These are phyloP conservation scores for Gremmenia infestans DNA, from an alignment of 2,329 filamentous ascomycete species.

Conservation along the genomic window DNA sequence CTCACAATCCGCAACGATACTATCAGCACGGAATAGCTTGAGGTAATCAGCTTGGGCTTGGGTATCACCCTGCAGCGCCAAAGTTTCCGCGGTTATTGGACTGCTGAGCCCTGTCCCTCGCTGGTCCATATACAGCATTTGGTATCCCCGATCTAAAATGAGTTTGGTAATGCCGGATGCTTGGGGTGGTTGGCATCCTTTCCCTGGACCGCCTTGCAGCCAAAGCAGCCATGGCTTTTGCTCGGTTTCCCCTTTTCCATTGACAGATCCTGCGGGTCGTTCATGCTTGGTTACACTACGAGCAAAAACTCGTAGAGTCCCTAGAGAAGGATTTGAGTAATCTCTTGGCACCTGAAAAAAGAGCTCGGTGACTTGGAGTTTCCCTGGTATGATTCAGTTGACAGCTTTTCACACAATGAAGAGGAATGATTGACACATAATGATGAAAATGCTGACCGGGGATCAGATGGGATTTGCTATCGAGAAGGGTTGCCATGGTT, in stretches of 20 bases:
- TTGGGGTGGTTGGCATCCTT: slow-evolving; percentile 70
- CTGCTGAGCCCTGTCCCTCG: slow-evolving; percentile 83
- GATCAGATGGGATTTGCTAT: slow-evolving; percentile 39
- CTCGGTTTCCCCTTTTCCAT: slow-evolving; percentile 33
- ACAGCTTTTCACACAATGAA: not conserved
- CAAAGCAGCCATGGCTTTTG: slow-evolving; percentile 62
- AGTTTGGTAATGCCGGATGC: slow-evolving; percentile 61
- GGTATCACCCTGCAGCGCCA: slow-evolving; percentile 59
- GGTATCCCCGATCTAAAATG: slow-evolving; percentile 75
- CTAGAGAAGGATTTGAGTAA: slow-evolving; percentile 55
- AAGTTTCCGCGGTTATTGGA: slow-evolving; percentile 68
- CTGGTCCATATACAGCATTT: slow-evolving; percentile 83
- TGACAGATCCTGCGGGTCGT: slow-evolving; percentile 37
- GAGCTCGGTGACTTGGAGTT: slow-evolving; percentile 71
- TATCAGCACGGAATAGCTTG: slow-evolving; percentile 81
- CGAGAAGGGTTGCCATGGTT: slow-evolving; percentile 25
- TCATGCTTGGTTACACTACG: slow-evolving; percentile 67
- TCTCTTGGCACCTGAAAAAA: slow-evolving; percentile 83
- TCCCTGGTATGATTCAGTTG: slow-evolving; percentile 45
- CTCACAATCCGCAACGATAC: slow-evolving; percentile 83
- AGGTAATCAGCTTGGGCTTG: slow-evolving; percentile 73
- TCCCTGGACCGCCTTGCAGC: slow-evolving; percentile 82
- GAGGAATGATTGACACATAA: too few relatives aligned
- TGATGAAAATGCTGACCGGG: slow-evolving; percentile 25
- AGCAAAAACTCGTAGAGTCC: slow-evolving; percentile 70